phyloP scores from a whole-genome alignment of 139 green algal genomes.

The Chlamydomonas asymmetrica region DNA sequence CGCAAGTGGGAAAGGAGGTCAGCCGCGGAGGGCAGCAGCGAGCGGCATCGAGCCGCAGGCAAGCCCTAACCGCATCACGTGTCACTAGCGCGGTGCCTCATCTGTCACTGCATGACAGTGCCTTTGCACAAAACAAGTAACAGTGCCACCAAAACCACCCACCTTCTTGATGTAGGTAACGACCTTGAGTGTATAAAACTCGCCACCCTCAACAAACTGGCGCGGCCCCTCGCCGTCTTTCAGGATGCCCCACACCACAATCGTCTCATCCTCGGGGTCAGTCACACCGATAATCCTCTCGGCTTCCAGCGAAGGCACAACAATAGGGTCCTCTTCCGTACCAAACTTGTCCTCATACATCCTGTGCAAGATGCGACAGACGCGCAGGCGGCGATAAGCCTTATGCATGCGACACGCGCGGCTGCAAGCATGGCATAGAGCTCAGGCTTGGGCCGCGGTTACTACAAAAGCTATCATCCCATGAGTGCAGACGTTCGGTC shows the following conservation, averaged over 20 bases:
- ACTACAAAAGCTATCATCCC: not conserved
- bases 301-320: constrained; percentile 56
- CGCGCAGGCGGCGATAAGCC: not conserved
- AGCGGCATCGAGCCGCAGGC: no score
- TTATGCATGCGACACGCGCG: not conserved
- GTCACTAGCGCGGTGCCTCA: no score
- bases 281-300: constrained; percentile 76
- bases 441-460: not conserved
- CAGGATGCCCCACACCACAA: constrained; percentile 69
- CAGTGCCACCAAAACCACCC: no score
- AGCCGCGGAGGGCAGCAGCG: no score
- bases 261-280: constrained; percentile 71
- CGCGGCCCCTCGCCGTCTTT: constrained; percentile 56
- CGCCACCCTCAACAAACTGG: constrained; percentile 69
- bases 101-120: no score
- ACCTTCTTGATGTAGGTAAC: constrained; percentile 39
- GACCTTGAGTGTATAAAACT: constrained; percentile 66
- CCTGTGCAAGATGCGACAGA: constrained; percentile 41
- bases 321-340: constrained; percentile 63
- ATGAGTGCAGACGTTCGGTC: not conserved
- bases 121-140: no score
- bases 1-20: no score
- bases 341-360: constrained; percentile 67
- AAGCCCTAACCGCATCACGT: no score
- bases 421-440: not conserved